Evolutionary conservation across 768 basidiomycete species (phyloP), one percentile per base, ranked within the genome.

Genomic region (Brasilioporus rufonigricans): DNA sequence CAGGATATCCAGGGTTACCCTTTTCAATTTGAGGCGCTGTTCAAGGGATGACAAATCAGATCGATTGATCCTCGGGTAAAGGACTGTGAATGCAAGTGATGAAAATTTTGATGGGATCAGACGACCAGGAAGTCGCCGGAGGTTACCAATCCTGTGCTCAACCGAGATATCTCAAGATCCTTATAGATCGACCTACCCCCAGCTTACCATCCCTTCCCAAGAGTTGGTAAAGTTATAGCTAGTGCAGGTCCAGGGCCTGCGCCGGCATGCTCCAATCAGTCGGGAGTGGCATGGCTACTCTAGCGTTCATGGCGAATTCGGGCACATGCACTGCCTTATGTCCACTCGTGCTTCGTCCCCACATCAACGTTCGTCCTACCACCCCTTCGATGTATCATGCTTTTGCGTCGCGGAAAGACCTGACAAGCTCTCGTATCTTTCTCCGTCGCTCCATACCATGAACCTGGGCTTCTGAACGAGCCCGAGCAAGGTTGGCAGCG

Each of bases 401-500:
- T 24, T 27, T 19, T 35, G 14, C 24, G 50, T 78, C 64, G 24
- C 40, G 54, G 24, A 54, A 56, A 5, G 44, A 77, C 53, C 63
- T 69, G 16, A 82, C 83, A 4, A 78, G 76, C 55, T 76, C 74
- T 31, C 76, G 72, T 55, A 88, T 77, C 52, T 77, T 77, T 41
- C 68, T 70, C 45, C 84, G 74, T 48, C 85, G 71, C 57, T 81
- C 78, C 38, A 73, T 75, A 1, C 87, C 86, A 38, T 78, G 66
- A 57, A 82, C 76, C 40, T 74, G 70, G 8, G 85, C 84, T 33
- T 86, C 86, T 14, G 67, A 65, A 18, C 83, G 77, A 5, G 85
- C 87, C 53, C 80, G 76, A 0, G 82, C 76, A 19, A 89, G 77
- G 57, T 86, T 86, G 10, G 71, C 69, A 1, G 77, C 80, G 0